Conservation (phyloP, 495 filamentous ascomycete genomes). For the Tetracladium setigerum region DNA sequence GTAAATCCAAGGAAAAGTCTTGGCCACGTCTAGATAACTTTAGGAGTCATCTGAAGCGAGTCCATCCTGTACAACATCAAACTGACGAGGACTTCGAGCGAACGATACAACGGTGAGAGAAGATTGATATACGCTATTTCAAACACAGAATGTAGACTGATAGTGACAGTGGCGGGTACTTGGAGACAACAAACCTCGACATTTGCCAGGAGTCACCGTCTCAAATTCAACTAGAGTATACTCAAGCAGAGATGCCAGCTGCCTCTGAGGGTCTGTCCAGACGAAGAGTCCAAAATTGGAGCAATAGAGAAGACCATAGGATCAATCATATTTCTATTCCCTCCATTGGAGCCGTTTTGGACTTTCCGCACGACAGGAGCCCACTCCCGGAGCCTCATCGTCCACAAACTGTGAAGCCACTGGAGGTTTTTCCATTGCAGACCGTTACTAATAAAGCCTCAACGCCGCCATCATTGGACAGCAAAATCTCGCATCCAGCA, state of each 20-base stretch:
- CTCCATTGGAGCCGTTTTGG: too few relatives aligned
- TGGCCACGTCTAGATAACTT: conserved; percentile 95
- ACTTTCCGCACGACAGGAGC: neutral
- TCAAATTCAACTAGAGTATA: neutral
- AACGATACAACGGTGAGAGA: conserved; percentile 17
- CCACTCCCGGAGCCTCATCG: neutral
- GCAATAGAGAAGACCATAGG: neutral
- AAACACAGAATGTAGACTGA: conserved; percentile 4
- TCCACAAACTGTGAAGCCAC: conserved; percentile 11
- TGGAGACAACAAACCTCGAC: conserved; percentile 3
- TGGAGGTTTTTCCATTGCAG: conserved; percentile 8
- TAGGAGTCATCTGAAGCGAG: conserved; percentile 71
- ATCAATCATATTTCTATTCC: too few relatives aligned
- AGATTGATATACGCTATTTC: neutral
- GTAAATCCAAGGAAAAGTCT: conserved; percentile 60
- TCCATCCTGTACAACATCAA: conserved; percentile 49
- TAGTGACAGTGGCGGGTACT: conserved; percentile 13
- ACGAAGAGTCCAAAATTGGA: neutral
- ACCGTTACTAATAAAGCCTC: too few relatives aligned
- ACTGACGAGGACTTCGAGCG: conserved; percentile 24
- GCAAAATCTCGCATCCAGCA: conserved; percentile 9
- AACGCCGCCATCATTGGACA: neutral
- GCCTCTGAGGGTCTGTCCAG: neutral
- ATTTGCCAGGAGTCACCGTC: conserved; percentile 2
- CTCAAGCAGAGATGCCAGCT: neutral